These are phyloP conservation scores for Ettlia oleoabundans DNA, from an alignment of 139 green algal species.

Conservation along the genomic window DNA sequence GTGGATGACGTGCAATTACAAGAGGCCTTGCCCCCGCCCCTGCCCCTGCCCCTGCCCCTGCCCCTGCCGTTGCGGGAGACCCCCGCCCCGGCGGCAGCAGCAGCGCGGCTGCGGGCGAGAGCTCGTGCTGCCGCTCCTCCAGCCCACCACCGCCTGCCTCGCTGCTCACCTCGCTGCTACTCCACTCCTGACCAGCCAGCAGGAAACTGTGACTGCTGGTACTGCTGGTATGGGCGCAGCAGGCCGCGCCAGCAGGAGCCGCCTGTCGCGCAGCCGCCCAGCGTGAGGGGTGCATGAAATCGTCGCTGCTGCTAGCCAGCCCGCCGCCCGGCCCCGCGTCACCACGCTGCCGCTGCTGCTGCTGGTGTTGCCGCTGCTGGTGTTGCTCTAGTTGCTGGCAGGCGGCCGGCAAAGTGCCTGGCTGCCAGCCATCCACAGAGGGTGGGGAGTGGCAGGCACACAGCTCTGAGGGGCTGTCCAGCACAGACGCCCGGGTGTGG, in stretches of 20 bases:
- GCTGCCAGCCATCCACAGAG: neutral
- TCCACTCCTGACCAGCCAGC: neutral
- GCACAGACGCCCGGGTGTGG: neutral
- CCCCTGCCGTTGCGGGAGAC: too few relatives aligned
- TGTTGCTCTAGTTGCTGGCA: neutral
- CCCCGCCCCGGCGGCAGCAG: neutral
- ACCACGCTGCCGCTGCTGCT: neutral
- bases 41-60: too few relatives aligned
- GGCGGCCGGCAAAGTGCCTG: neutral
- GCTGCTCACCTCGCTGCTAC: slow-evolving; percentile 23
- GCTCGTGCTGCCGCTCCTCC: neutral
- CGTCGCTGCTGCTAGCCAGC: neutral
- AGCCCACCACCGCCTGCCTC: neutral
- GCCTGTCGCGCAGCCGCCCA: slow-evolving; percentile 6
- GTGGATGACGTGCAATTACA: too few relatives aligned
- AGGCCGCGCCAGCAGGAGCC: neutral
- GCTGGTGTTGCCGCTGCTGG: neutral
- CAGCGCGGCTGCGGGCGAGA: neutral
- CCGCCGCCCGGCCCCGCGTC: neutral
- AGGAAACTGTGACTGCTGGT: slow-evolving; percentile 35
- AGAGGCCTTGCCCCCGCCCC: neutral
- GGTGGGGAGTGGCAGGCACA: neutral
- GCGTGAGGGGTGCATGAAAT: slow-evolving; percentile 24
- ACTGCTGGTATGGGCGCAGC: too few relatives aligned
- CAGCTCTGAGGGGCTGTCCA: slow-evolving; percentile 25